These are phyloP conservation scores for Aspergillus latus DNA, from an alignment of 2,329 filamentous ascomycete species.

Conservation along the genomic window DNA sequence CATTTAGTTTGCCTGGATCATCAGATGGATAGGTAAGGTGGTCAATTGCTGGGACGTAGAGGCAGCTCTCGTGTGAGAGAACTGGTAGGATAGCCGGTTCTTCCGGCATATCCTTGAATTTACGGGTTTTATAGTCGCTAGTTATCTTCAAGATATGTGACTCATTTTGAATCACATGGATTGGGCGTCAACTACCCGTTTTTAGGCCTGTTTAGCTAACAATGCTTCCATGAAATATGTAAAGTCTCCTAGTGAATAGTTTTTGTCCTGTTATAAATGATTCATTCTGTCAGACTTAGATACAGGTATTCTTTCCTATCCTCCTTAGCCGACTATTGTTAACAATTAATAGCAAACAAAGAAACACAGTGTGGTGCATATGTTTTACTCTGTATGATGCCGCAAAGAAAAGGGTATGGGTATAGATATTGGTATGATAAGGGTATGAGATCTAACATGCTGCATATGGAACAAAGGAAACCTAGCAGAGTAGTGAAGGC, in stretches of 20 bases:
- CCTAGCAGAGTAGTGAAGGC: slow-evolving; percentile 8
- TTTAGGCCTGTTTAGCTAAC: too few species aligned
- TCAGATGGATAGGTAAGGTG: too few species aligned
- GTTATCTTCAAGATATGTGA: too few species aligned
- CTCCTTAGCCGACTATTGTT: slow-evolving; percentile 17
- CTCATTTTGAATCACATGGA: too few species aligned
- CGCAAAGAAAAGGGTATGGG: slow-evolving; percentile 11
- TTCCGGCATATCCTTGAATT: too few species aligned
- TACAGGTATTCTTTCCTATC: slow-evolving; percentile 19
- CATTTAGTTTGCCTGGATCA: neutral
- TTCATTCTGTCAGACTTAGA: slow-evolving; percentile 13
- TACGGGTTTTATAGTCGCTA: too few species aligned
- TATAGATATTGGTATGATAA: slow-evolving; percentile 9
- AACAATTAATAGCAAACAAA: slow-evolving; percentile 18
- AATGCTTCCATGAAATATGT: too few species aligned
- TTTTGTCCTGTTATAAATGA: neutral
- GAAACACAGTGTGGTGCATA: slow-evolving; percentile 16
- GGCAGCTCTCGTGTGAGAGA: too few species aligned
- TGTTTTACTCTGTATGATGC: slow-evolving; percentile 14
- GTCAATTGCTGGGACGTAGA: too few species aligned
- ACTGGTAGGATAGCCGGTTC: too few species aligned
- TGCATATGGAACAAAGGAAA: slow-evolving; percentile 21
- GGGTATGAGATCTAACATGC: slow-evolving; percentile 18
- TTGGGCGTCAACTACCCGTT: too few species aligned
- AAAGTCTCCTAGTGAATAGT: neutral